Percentiles rank a stretch among this genome's conserved stretches.
These are phyloP conservation scores for Paraphoma chrysanthemicola DNA, from an alignment of 2,329 filamentous ascomycete genomes.

Conservation along the genomic window DNA sequence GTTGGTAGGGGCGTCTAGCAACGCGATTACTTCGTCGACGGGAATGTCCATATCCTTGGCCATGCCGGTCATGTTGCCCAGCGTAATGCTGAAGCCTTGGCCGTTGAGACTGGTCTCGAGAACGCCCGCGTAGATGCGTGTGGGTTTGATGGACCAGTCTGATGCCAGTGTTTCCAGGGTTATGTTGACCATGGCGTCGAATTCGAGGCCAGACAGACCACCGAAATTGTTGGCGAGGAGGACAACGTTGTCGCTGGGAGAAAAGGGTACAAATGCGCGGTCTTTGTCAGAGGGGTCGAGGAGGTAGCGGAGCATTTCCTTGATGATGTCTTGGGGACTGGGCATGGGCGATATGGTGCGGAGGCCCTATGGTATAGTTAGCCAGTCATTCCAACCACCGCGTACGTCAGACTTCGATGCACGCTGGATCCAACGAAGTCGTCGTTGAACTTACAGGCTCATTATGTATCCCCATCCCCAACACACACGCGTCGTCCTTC, in stretches of 20 bases:
- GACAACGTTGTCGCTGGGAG: conserved; percentile 52
- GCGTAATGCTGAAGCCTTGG: conserved; percentile 63
- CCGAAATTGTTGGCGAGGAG: conserved; percentile 60
- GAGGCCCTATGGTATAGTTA: conserved; percentile 42
- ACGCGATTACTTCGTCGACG: conserved; percentile 51
- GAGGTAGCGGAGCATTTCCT: conserved; percentile 57
- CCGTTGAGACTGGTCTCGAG: conserved; percentile 64
- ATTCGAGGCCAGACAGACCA: conserved; percentile 56
- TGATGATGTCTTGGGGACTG: conserved; percentile 56
- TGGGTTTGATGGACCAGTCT: conserved; percentile 58
- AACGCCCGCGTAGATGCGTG: conserved; percentile 55
- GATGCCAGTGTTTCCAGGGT: conserved; percentile 49
- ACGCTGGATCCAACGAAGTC: not conserved
- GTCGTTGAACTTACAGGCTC: conserved; percentile 50
- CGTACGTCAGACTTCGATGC: not conserved
- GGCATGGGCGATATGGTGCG: conserved; percentile 57
- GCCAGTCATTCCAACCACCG: no score
- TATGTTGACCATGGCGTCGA: conserved; percentile 56
- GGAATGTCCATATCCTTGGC: conserved; percentile 50
- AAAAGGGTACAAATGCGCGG: conserved; percentile 58
- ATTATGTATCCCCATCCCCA: conserved; percentile 61
- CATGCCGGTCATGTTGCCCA: conserved; percentile 60
- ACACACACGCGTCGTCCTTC: conserved; percentile 45
- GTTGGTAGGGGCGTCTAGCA: conserved; percentile 60
- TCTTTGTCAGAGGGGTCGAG: conserved; percentile 57